A percentile compares a stretch with the other conserved stretches of the same genome.
phyloP scores from a whole-genome alignment of 306 rosid genomes.

The Leucaena leucocephala region DNA sequence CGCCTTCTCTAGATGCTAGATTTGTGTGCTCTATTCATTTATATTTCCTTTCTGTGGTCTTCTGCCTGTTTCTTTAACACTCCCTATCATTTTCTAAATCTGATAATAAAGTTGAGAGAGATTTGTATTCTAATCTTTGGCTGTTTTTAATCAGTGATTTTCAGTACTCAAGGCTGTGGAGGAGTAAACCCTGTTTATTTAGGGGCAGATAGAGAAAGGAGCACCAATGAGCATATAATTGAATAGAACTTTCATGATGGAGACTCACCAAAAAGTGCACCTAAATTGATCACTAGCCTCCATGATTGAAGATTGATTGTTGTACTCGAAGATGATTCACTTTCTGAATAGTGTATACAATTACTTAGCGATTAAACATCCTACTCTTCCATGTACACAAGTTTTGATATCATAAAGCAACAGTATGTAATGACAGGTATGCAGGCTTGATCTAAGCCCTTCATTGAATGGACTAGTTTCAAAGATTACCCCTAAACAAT shows the following conservation, averaged over 20 bases:
- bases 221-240: too few relatives aligned
- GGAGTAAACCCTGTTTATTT: neutral
- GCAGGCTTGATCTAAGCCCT: conserved; percentile 28
- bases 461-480: conserved; percentile 23
- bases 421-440: neutral
- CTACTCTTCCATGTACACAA: conserved; percentile 9
- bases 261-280: neutral
- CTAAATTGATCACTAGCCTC: conserved; percentile 5
- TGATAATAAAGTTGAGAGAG: neutral
- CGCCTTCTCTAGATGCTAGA: neutral
- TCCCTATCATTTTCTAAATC: neutral
- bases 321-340: neutral
- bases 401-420: conserved; percentile 23
- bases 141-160: neutral
- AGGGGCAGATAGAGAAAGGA: too few relatives aligned
- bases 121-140: neutral
- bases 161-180: neutral
- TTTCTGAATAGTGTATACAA: conserved; percentile 20
- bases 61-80: neutral
- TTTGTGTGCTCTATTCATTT: neutral
- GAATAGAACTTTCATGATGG: neutral
- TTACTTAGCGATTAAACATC: conserved; percentile 55
- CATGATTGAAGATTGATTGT: conserved; percentile 29
- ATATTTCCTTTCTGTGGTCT: neutral
- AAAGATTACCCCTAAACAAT: conserved; percentile 18